Conservation (phyloP, 768 basidiomycete genomes). For the Leccinum subgranulosum region DNA sequence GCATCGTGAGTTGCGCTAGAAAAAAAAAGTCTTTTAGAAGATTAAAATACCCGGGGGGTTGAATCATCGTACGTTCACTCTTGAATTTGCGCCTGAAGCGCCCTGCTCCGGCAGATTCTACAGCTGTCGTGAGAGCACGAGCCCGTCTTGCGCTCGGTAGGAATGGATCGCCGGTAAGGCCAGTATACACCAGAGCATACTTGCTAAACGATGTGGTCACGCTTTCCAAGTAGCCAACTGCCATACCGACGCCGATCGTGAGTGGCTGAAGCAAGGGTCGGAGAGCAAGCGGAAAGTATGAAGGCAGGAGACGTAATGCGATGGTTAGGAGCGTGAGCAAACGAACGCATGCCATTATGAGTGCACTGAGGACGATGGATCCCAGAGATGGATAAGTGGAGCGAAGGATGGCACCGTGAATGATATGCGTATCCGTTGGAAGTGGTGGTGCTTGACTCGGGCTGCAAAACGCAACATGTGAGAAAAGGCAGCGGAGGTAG, state of each 20-base stretch:
- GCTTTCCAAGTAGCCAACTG: conserved; percentile 42
- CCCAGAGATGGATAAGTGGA: conserved; percentile 82
- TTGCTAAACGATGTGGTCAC: conserved; percentile 53
- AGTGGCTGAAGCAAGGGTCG: conserved; percentile 43
- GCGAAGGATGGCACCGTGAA: conserved; percentile 75
- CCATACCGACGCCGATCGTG: conserved; percentile 34
- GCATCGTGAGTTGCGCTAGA: conserved; percentile 62
- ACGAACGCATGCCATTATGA: conserved; percentile 72
- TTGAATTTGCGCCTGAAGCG: conserved; percentile 47
- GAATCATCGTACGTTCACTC: conserved; percentile 51
- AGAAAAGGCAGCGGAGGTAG: neutral
- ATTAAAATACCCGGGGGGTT: neutral
- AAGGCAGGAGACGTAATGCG: conserved; percentile 53
- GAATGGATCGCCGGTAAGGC: conserved; percentile 73
- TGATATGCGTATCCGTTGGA: conserved; percentile 62
- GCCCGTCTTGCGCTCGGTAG: conserved; percentile 55
- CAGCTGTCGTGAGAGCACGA: conserved; percentile 52
- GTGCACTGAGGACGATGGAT: conserved; percentile 69
- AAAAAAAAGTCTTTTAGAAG: neutral
- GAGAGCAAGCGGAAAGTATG: conserved; percentile 44
- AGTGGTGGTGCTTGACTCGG: conserved; percentile 34
- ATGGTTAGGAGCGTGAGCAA: conserved; percentile 48
- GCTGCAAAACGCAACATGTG: conserved; percentile 16
- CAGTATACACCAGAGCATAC: conserved; percentile 70
- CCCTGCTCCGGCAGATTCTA: conserved; percentile 44